Conservation (phyloP, 257 asterid species). For the Solanum bukasovii region DNA sequence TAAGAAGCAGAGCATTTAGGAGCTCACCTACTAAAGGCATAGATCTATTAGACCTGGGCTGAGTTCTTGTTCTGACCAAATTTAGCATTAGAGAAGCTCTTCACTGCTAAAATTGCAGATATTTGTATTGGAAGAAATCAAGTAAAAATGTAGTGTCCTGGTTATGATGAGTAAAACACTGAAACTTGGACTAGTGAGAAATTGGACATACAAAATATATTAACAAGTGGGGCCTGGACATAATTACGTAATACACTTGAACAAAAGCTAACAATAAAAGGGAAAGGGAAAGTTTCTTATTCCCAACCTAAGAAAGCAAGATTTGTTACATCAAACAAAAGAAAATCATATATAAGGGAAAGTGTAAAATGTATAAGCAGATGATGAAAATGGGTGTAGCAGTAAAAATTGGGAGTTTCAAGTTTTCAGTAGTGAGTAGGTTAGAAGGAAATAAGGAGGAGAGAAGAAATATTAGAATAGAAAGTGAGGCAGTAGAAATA, state of each 20-base stretch:
- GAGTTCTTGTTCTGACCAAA: constrained; percentile 17
- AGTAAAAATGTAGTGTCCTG: neutral
- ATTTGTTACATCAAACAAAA: neutral
- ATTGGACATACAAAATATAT: neutral
- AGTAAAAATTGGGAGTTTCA: neutral
- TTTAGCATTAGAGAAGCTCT: constrained; percentile 7
- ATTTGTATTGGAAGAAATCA: neutral
- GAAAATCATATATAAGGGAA: neutral
- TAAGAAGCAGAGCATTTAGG: neutral
- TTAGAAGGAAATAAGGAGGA: neutral
- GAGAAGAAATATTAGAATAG: neutral
- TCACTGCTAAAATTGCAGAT: neutral
- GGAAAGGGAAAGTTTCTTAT: neutral
- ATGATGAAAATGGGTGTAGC: neutral
- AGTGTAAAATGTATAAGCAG: neutral
- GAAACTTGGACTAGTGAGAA: neutral
- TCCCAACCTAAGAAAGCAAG: neutral
- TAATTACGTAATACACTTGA: neutral
- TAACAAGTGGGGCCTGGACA: neutral
- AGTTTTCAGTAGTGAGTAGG: too few species aligned
- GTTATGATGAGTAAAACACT: neutral
- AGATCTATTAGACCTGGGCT: constrained; percentile 19
- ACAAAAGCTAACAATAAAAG: neutral
- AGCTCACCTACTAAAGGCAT: constrained; percentile 21
- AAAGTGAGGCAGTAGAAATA: too few species aligned